phyloP scores from a whole-genome alignment of 768 basidiomycete genomes.

The Pleurotus giganteus region DNA sequence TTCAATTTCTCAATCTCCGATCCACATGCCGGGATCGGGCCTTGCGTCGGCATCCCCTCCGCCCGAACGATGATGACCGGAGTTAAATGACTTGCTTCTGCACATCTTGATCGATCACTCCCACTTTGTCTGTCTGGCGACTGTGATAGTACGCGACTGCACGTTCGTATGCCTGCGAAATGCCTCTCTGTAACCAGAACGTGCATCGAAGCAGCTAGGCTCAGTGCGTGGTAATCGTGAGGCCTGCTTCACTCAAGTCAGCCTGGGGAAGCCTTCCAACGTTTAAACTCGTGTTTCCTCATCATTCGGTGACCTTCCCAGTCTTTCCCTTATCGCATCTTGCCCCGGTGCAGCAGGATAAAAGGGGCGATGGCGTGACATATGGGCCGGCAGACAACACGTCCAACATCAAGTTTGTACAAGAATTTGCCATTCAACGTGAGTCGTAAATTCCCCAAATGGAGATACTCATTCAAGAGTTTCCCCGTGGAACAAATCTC shows the following conservation, averaged over 20 bases:
- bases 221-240: too few species aligned
- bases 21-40: constrained; percentile 2
- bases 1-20: constrained; percentile 8
- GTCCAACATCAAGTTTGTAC: not conserved
- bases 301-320: not conserved
- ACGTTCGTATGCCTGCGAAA: too few species aligned
- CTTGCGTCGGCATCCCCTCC: not conserved
- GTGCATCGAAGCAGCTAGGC: too few species aligned
- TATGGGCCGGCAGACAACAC: too few species aligned
- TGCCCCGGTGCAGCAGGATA: too few species aligned
- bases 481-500: not conserved
- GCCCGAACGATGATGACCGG: constrained; percentile 5
- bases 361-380: too few species aligned
- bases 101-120: constrained; percentile 1
- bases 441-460: not conserved
- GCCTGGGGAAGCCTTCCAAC: too few species aligned
- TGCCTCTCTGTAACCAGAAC: too few species aligned
- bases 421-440: not conserved
- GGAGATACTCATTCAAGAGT: not conserved
- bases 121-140: not conserved
- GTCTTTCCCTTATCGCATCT: too few species aligned
- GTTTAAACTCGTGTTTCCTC: not conserved
- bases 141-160: not conserved
- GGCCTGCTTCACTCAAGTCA: too few species aligned
- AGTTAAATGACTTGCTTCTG: constrained; percentile 2